Conservation (phyloP, 2,329 filamentous ascomycete genomes). For the Magnaporthiopsis rhizophila region DNA sequence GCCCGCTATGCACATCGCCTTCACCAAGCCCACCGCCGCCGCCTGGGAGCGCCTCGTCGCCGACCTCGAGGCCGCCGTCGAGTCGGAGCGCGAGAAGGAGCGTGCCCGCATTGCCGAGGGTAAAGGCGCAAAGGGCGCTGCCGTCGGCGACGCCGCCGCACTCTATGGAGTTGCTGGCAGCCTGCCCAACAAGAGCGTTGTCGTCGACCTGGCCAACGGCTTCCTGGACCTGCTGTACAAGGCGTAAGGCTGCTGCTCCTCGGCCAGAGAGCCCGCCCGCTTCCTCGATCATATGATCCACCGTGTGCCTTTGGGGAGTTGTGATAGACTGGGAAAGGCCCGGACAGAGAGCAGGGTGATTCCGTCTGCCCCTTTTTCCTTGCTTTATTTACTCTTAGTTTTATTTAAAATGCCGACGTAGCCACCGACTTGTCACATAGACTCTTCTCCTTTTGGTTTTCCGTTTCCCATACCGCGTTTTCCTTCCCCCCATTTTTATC, state of each 20-base stretch:
- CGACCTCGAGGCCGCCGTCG: constrained; percentile 60
- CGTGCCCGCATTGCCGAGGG: constrained; percentile 63
- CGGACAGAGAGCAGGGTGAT: background rate
- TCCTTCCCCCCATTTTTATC: background rate
- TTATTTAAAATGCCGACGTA: no score
- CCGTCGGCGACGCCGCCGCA: constrained; percentile 72
- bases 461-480: background rate
- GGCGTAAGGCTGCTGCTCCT: constrained; percentile 39
- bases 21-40: constrained; percentile 77
- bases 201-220: constrained; percentile 80
- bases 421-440: no score
- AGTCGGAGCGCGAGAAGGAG: constrained; percentile 75
- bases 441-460: background rate
- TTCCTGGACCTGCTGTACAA: constrained; percentile 94
- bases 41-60: constrained; percentile 71
- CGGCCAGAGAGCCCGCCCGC: no score
- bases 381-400: no score
- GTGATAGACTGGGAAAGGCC: background rate
- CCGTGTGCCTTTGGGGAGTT: background rate
- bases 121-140: constrained; percentile 56
- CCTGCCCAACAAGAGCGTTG: constrained; percentile 90
- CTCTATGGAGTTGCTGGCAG: constrained; percentile 93
- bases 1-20: constrained; percentile 86
- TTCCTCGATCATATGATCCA: no score
- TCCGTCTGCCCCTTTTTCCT: background rate